Conservation (phyloP, 1,139 yeast genomes). For the Candida smagusa region DNA sequence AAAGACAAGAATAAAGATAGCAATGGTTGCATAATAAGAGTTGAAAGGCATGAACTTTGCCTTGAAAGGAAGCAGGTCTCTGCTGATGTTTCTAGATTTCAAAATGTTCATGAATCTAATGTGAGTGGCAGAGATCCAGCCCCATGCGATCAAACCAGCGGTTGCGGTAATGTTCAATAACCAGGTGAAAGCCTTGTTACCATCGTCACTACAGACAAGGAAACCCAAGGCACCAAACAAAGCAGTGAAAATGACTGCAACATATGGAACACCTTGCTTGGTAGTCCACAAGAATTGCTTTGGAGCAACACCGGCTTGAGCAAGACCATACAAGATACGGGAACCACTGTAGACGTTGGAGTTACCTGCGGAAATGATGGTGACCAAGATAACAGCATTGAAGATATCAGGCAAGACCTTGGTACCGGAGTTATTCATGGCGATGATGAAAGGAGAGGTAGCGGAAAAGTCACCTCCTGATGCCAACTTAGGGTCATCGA, state of each 20-base stretch:
- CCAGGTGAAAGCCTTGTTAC: conserved; percentile 77
- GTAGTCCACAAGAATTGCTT: conserved; percentile 49
- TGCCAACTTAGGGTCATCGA: conserved; percentile 50
- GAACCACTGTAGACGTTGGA: conserved; percentile 80
- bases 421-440: conserved; percentile 69
- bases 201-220: conserved; percentile 58
- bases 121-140: conserved; percentile 62
- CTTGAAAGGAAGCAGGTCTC: conserved; percentile 67
- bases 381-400: conserved; percentile 68
- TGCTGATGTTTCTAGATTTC: conserved; percentile 49
- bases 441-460: conserved; percentile 53
- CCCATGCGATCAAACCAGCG: conserved; percentile 75
- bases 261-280: conserved; percentile 64
- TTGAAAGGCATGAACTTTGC: conserved; percentile 64
- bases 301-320: conserved; percentile 62
- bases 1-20: conserved; percentile 52
- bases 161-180: conserved; percentile 77
- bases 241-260: conserved; percentile 57
- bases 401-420: conserved; percentile 65
- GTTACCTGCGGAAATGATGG: conserved; percentile 77
- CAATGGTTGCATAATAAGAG: conserved; percentile 55
- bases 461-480: conserved; percentile 28
- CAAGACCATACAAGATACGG: conserved; percentile 65
- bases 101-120: conserved; percentile 65
- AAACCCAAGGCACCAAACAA: conserved; percentile 65